Evolutionary conservation across 164 flowering plant genomes (phyloP).

Genomic region (Vitis riparia): DNA sequence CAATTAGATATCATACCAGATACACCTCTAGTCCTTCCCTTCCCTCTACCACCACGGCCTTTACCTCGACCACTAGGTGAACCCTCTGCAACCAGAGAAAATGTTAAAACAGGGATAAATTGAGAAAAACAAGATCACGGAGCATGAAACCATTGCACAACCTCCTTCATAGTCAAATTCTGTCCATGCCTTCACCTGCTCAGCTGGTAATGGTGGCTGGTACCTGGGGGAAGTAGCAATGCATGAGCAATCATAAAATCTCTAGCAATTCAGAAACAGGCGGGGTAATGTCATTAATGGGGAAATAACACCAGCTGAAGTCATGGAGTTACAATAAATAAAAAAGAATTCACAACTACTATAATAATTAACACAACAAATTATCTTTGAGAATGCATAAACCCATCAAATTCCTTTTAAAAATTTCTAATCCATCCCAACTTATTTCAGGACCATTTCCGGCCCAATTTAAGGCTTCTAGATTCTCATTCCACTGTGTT

Average conservation of each 20-base stretch:
- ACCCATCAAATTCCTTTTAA: no score
- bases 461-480: neutral
- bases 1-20: slow-evolving; percentile 10
- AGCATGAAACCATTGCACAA: slow-evolving; percentile 9
- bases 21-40: slow-evolving; percentile 60
- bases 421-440: neutral
- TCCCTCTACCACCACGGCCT: slow-evolving; percentile 74
- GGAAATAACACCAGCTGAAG: neutral
- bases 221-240: slow-evolving; percentile 42
- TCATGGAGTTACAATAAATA: no score
- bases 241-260: neutral
- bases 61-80: slow-evolving; percentile 64
- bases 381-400: no score
- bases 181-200: slow-evolving; percentile 61
- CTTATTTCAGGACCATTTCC: neutral
- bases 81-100: slow-evolving; percentile 43
- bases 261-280: neutral
- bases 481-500: neutral
- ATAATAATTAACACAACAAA: no score
- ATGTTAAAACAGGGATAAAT: neutral
- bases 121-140: neutral
- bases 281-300: no score
- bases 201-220: slow-evolving; percentile 81
- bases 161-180: slow-evolving; percentile 86
- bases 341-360: no score